Conservation (phyloP, 2,329 filamentous ascomycete genomes). For the Acephala macrosclerotiorum region DNA sequence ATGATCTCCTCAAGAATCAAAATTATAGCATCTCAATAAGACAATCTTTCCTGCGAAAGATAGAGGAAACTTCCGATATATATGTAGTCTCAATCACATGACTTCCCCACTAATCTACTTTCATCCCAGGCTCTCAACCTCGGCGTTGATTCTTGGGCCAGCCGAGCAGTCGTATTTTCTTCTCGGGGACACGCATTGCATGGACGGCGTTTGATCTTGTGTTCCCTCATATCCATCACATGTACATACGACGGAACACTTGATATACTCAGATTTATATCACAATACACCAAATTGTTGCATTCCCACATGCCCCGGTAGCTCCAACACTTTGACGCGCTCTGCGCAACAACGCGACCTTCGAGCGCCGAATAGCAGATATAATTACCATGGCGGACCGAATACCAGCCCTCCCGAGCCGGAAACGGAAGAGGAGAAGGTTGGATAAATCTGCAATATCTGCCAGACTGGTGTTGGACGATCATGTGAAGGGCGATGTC, state of each 20-base stretch:
- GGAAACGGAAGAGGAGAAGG: conserved; percentile 59
- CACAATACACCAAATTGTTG: background rate
- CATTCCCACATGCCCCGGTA: conserved; percentile 20
- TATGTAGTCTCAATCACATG: background rate
- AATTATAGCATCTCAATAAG: no score
- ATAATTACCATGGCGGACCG: conserved; percentile 31
- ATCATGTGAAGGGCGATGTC: conserved; percentile 83
- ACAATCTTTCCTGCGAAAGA: background rate
- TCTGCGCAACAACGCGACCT: conserved; percentile 30
- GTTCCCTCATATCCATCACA: conserved; percentile 5
- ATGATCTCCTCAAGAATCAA: no score
- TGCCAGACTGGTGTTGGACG: conserved; percentile 84
- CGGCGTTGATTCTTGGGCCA: conserved; percentile 21
- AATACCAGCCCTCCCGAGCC: conserved; percentile 32
- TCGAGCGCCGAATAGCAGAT: background rate
- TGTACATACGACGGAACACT: conserved; percentile 14
- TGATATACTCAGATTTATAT: background rate
- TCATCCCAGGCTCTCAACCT: conserved; percentile 12
- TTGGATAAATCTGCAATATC: conserved; percentile 78
- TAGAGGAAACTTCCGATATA: background rate
- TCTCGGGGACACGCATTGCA: conserved; percentile 19
- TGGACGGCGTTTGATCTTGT: conserved; percentile 18
- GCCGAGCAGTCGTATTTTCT: conserved; percentile 19
- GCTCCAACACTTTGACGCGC: conserved; percentile 26
- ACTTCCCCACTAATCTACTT: background rate